phyloP scores from a whole-genome alignment of 1,284 basidiomycete species.

The Chalciporus piperatoides region DNA sequence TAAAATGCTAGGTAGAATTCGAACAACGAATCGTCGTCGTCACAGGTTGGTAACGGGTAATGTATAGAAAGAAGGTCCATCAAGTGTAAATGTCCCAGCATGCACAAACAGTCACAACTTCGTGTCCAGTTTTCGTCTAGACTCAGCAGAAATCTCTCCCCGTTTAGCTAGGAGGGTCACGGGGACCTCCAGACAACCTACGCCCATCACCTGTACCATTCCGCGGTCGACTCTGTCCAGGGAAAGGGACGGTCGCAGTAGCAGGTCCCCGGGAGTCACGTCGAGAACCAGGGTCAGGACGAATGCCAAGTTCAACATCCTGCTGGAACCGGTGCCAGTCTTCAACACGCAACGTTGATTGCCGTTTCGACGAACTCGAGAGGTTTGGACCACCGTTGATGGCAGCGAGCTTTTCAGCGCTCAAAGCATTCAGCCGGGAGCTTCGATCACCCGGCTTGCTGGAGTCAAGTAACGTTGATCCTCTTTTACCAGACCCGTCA shows the following conservation, averaged over 20 bases:
- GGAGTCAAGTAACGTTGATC: constrained; percentile 26
- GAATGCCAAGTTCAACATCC: constrained; percentile 40
- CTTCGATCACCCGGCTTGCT: constrained; percentile 39
- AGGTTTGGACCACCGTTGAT: constrained; percentile 34
- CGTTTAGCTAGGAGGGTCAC: constrained; percentile 33
- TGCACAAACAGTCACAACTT: constrained; percentile 21
- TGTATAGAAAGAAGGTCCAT: constrained; percentile 20
- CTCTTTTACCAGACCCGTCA: constrained; percentile 36
- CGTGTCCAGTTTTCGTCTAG: constrained; percentile 4
- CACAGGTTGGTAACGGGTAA: not conserved
- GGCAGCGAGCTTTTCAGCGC: constrained; percentile 54
- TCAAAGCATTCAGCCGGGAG: constrained; percentile 49
- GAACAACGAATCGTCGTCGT: constrained; percentile 18
- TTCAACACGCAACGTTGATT: constrained; percentile 75
- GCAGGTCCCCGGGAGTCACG: constrained; percentile 35
- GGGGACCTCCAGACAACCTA: constrained; percentile 19
- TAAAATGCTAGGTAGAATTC: constrained; percentile 17
- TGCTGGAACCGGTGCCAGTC: constrained; percentile 76
- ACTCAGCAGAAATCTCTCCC: not conserved
- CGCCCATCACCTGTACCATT: constrained; percentile 32
- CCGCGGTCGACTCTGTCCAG: constrained; percentile 30
- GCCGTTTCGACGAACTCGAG: constrained; percentile 50
- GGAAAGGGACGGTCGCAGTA: constrained; percentile 47
- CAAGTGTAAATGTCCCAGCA: constrained; percentile 18
- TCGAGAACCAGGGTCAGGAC: constrained; percentile 28